A percentile compares a stretch with the other conserved stretches of the same genome.
phyloP scores from a whole-genome alignment of 148 eudicot genomes.

The Vaccinium corymbosum region DNA sequence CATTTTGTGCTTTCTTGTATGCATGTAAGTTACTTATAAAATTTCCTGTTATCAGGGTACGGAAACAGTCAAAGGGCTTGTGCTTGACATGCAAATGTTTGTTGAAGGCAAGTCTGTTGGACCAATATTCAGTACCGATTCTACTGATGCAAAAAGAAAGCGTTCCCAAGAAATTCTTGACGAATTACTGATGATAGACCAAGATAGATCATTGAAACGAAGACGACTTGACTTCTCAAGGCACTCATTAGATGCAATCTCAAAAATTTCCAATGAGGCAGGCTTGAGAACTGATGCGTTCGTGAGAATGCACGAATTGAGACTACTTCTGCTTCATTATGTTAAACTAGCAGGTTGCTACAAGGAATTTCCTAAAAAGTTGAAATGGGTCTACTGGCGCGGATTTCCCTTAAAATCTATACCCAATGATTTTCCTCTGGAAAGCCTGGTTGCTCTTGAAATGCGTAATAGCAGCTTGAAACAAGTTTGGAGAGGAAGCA shows the following conservation, averaged over 20 bases:
- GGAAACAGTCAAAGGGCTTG: neutral
- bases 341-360: neutral
- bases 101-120: neutral
- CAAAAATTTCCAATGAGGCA: neutral
- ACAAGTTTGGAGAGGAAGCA: constrained; percentile 9
- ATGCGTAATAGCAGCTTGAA: constrained; percentile 1
- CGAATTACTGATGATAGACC: neutral
- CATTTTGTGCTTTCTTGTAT: neutral
- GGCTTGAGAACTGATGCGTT: constrained; percentile 7
- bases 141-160: neutral
- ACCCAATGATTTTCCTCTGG: constrained; percentile 11
- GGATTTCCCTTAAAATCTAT: constrained; percentile 1
- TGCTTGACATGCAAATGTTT: neutral
- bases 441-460: constrained; percentile 12
- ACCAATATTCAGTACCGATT: neutral
- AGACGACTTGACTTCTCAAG: neutral
- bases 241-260: constrained; percentile 6
- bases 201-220: neutral
- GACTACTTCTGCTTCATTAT: constrained; percentile 9
- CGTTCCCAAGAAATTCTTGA: neutral
- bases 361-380: constrained; percentile 3
- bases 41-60: neutral
- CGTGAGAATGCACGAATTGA: neutral
- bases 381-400: constrained; percentile 10
- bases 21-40: neutral